Base-by-base conservation (phyloP, 2,329 filamentous ascomycete species). In the Shiraia bambusicola region DNA sequence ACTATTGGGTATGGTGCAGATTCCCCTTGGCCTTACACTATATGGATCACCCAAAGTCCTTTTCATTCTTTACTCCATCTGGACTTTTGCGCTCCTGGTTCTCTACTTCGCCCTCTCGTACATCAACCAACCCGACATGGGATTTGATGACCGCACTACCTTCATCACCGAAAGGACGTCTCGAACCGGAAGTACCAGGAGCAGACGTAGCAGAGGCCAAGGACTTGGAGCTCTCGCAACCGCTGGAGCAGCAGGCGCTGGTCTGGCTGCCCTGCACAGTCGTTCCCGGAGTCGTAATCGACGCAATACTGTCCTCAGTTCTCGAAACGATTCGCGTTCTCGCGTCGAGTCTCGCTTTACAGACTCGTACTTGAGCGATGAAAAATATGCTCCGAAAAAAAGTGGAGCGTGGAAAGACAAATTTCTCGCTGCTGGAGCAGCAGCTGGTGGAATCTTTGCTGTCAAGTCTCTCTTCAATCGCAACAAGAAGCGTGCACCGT, bases 41-140 rank as follows among this genome's bases (percentile, higher is more conserved):
- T 98, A 96, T 60, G 93, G 93, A 5, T 95, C 91, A 22, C 92
- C 93, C 4, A 82, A 86, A 59, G 81, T 79, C 27, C 77, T 91
- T 3, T 98, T 97, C 66, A 83, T 98, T 37, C 74, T 97, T 3
- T 98, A 87, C 61, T 79, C 91, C 0, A 50, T 97, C 1, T 92
- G 86, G 76, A 85, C 86, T 65, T 80, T 82, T 19, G 76, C 87
- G 13, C 72, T 96, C 25, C 54, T 96, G 12, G 59, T 90, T 2
- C 51, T 82, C 11, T 96, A 90, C 69, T 94, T 97, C 58, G 74
- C 92, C 40, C 74, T 95, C 25, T 86, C 85, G 51, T 94, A 87
- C 67, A 76, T 81, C 67, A 84, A 72, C 69, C 82, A 70, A 69
- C 80, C 60, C 55, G 77, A 63, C 61, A 73, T 59, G 71, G 72